phyloP scores from a whole-genome alignment of 2,329 filamentous ascomycete species.

The Fusarium sambucinum region DNA sequence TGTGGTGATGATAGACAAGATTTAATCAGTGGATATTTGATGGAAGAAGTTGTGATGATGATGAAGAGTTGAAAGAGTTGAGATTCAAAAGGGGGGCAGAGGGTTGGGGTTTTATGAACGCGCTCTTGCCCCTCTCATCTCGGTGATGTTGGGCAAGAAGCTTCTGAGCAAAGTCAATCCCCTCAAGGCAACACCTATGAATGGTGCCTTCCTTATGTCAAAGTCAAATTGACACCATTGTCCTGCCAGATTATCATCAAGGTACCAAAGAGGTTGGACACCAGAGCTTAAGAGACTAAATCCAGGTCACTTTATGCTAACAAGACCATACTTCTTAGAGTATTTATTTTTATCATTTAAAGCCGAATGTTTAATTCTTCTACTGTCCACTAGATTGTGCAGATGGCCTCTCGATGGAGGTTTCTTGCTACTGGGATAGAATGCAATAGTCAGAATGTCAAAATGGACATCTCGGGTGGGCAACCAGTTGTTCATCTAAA shows the following conservation, averaged over 20 bases:
- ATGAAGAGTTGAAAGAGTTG: not conserved
- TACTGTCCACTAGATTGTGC: too few relatives aligned
- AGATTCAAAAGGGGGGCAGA: not conserved
- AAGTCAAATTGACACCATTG: not conserved
- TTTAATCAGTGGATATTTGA: not conserved
- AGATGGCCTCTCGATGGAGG: not conserved
- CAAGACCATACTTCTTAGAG: too few relatives aligned
- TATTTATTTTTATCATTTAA: too few relatives aligned
- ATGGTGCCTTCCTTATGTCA: not conserved
- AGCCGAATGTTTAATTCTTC: too few relatives aligned
- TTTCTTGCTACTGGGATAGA: not conserved
- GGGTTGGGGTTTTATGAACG: not conserved
- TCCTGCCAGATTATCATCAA: too few relatives aligned
- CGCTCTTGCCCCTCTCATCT: not conserved
- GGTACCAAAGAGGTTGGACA: too few relatives aligned
- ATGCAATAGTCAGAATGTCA: not conserved
- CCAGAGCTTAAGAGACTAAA: too few relatives aligned
- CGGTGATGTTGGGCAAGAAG: not conserved
- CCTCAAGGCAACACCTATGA: too few relatives aligned
- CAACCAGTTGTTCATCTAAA: not conserved
- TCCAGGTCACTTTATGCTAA: too few relatives aligned
- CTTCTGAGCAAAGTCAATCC: not conserved
- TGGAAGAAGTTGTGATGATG: not conserved
- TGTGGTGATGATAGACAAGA: not conserved
- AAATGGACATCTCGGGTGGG: not conserved